Percentiles rank a stretch among this genome's conserved stretches.
Evolutionary conservation across 148 eudicot species (phyloP).

Genomic region (Fagopyrum esculentum): DNA sequence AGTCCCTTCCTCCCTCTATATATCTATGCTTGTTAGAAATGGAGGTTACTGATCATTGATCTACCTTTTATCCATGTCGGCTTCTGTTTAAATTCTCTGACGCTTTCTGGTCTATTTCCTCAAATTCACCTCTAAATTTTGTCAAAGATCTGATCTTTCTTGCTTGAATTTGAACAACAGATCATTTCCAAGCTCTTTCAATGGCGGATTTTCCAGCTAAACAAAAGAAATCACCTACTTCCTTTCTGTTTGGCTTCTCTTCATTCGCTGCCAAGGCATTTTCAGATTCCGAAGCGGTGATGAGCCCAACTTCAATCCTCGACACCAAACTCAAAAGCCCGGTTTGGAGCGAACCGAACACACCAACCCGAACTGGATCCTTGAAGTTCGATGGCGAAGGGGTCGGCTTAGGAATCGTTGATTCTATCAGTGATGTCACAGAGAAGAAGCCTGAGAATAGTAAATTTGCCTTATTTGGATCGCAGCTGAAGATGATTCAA

Average conservation of each 20-base stretch:
- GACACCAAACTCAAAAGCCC: slow-evolving; percentile 38
- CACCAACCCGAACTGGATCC: slow-evolving; percentile 17
- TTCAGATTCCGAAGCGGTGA: slow-evolving; percentile 29
- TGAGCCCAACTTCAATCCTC: slow-evolving; percentile 57
- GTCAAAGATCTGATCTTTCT: not conserved
- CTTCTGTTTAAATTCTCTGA: not conserved
- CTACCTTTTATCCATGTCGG: not conserved
- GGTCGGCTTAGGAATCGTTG: slow-evolving; percentile 50
- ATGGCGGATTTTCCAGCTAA: slow-evolving; percentile 30
- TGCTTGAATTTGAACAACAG: slow-evolving; percentile 2
- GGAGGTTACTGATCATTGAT: slow-evolving; percentile 6
- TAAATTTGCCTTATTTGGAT: slow-evolving; percentile 37
- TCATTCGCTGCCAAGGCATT: slow-evolving; percentile 30
- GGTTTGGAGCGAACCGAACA: slow-evolving; percentile 24
- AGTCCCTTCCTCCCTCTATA: not conserved
- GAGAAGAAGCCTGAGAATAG: slow-evolving; percentile 16
- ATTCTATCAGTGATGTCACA: slow-evolving; percentile 20
- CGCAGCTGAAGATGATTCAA: slow-evolving; percentile 48
- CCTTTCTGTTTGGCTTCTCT: slow-evolving; percentile 23
- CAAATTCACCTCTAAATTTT: not conserved
- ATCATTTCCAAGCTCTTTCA: slow-evolving; percentile 10
- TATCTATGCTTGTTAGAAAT: not conserved
- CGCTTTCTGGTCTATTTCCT: not conserved
- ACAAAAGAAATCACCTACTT: slow-evolving; percentile 21
- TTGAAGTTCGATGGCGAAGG: slow-evolving; percentile 23